Evolutionary conservation across 2,329 filamentous ascomycete genomes (phyloP).

Genomic region (Fusarium nygamai): DNA sequence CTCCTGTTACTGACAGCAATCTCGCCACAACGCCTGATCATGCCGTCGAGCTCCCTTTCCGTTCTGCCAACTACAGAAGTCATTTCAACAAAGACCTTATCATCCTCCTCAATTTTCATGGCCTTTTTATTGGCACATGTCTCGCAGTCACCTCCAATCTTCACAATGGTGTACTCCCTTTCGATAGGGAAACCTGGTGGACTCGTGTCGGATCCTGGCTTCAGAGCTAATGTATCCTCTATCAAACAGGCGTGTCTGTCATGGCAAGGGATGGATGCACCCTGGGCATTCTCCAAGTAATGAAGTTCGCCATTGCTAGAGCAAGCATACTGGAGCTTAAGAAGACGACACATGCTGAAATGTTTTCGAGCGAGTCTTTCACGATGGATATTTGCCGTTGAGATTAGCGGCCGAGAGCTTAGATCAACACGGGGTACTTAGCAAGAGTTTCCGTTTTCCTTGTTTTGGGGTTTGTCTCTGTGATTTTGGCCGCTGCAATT

Average conservation of each 20-base stretch:
- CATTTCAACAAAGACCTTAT: not conserved
- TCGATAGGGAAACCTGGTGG: not conserved
- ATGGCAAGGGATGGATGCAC: not conserved
- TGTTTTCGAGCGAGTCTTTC: not conserved
- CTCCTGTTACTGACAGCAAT: not conserved
- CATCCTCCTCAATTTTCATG: not conserved
- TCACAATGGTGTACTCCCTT: not conserved
- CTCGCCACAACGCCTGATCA: not conserved
- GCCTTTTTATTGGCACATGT: not conserved
- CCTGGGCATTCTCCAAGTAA: not conserved
- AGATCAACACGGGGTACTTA: not conserved
- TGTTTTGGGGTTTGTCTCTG: not conserved
- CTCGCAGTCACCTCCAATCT: not conserved
- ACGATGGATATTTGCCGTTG: not conserved
- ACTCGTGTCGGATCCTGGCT: not conserved
- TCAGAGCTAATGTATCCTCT: not conserved
- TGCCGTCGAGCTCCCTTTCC: not conserved
- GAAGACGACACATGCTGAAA: constrained; percentile 10
- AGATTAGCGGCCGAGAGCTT: not conserved
- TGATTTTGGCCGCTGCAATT: too few relatives aligned
- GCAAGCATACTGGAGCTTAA: constrained; percentile 21
- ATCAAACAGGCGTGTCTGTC: not conserved
- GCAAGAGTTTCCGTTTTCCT: not conserved
- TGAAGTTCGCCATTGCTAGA: not conserved
- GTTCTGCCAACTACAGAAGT: not conserved